Evolutionary conservation across 1,284 basidiomycete genomes (phyloP).

Genomic region (Bjerkandera adusta): DNA sequence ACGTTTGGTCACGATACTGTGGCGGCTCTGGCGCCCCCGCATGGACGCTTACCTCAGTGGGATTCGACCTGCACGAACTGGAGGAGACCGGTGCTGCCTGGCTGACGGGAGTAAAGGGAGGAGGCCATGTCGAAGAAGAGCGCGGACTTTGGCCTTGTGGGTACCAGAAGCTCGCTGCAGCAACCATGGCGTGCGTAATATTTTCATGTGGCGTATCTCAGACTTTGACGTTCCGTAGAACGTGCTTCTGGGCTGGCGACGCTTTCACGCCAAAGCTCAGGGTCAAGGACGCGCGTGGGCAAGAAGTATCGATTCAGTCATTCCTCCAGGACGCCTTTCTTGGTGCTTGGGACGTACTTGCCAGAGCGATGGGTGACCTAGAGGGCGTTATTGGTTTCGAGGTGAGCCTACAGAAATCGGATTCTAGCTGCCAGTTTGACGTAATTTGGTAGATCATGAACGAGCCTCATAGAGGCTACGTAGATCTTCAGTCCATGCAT

Average conservation of each 20-base stretch:
- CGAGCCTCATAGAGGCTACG: constrained; percentile 94
- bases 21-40: constrained; percentile 93
- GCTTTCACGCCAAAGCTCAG: constrained; percentile 77
- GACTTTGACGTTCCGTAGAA: constrained; percentile 39
- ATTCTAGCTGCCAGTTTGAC: background rate
- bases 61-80: constrained; percentile 75
- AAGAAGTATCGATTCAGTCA: constrained; percentile 67
- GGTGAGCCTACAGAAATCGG: constrained; percentile 31
- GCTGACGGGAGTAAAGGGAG: constrained; percentile 75
- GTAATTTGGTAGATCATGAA: constrained; percentile 74
- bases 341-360: constrained; percentile 73
- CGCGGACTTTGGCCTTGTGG: constrained; percentile 88
- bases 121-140: constrained; percentile 68
- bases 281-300: constrained; percentile 47
- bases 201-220: background rate
- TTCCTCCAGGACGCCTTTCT: constrained; percentile 86
- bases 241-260: constrained; percentile 89
- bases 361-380: constrained; percentile 66
- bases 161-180: constrained; percentile 85
- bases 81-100: constrained; percentile 85
- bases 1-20: constrained; percentile 93
- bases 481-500: constrained; percentile 81
- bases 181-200: constrained; percentile 79
- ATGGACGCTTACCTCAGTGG: constrained; percentile 84
- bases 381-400: constrained; percentile 90